Evolutionary conservation across 306 rosid species (phyloP), one percentile per base, ranked within the genome.

Genomic region (Gleditsia sinensis): DNA sequence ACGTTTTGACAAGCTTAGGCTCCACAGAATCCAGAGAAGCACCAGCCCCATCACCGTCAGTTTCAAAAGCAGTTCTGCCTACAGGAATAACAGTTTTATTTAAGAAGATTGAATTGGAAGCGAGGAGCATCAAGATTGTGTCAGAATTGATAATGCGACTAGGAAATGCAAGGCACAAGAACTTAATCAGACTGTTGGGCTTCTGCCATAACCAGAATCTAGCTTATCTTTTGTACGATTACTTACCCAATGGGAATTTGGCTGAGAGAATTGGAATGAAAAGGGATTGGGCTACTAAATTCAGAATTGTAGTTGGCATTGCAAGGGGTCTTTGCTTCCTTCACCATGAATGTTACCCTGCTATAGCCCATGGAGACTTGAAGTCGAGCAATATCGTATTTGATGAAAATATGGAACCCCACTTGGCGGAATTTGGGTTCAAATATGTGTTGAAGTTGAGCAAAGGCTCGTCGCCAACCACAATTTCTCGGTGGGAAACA

Each of bases 321-420:
- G 93, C 92, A 55, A 89, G 80, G 43, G 97, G 97, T 36, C 82
- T 91, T 14, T 24, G 81, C 75, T 93, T 93, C 83, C 97, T 93
- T 86, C 98, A 93, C 82, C 97, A 87, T 68, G 85, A 87, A 17
- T 87, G 96, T 53, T 85, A 23, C 80, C 96, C 98, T 9, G 78
- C 93, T 64, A 87, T 91, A 42, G 83, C 96, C 12, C 97, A 93
- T 68, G 97, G 97, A 77, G 87, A 93, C 67, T 61, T 93, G 86
- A 93, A 78, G 78, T 83, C 93, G 13, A 86, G 71, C 72, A 93
- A 89, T 54, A 46, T 93, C 61, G 76, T 93, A 17, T 86, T 91
- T 43, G 97, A 91, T 7, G 97, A 93, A 88, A 84, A 85, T 43
- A 89, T 84, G 96, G 97, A 93, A 69, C 93, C 97, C 57, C 88